Evolutionary conservation across 768 basidiomycete species (phyloP).

Genomic region (Naganishia friedmannii): DNA sequence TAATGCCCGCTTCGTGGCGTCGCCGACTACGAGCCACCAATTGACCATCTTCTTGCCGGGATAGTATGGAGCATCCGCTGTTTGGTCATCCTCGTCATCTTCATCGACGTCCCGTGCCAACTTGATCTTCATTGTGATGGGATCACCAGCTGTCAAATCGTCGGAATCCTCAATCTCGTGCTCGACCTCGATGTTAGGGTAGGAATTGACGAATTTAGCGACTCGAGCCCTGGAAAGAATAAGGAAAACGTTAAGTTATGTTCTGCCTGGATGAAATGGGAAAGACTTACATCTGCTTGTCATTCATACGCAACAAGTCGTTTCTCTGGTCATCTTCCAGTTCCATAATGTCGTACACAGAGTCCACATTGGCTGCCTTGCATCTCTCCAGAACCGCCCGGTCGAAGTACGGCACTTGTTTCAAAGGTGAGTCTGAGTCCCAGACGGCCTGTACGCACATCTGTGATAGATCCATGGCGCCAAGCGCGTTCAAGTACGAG

Average conservation of each 20-base stretch:
- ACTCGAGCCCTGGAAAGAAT: constrained; percentile 71
- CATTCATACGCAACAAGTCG: constrained; percentile 75
- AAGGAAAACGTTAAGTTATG: not conserved
- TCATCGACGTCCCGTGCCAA: constrained; percentile 75
- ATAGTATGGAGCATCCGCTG: constrained; percentile 89
- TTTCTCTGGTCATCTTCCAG: constrained; percentile 90
- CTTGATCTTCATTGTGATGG: constrained; percentile 74
- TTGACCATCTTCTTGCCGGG: constrained; percentile 85
- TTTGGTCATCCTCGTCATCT: constrained; percentile 63
- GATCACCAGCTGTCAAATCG: constrained; percentile 77
- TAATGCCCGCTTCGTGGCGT: constrained; percentile 66
- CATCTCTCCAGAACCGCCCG: constrained; percentile 81
- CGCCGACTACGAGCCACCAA: constrained; percentile 98
- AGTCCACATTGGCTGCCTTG: constrained; percentile 73
- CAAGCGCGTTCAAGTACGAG: constrained; percentile 86
- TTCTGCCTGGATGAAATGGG: not conserved
- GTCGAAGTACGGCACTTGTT: constrained; percentile 96
- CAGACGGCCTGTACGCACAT: constrained; percentile 99
- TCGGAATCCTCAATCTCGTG: constrained; percentile 77
- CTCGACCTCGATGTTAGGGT: constrained; percentile 89
- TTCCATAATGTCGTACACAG: constrained; percentile 97
- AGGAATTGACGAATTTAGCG: constrained; percentile 91
- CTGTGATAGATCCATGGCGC: constrained; percentile 96
- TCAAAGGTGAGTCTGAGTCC: constrained; percentile 93
- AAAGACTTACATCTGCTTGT: constrained; percentile 74